Base-by-base conservation (phyloP, 1,284 basidiomycete genomes). In the Lignosus rhinocerotis region DNA sequence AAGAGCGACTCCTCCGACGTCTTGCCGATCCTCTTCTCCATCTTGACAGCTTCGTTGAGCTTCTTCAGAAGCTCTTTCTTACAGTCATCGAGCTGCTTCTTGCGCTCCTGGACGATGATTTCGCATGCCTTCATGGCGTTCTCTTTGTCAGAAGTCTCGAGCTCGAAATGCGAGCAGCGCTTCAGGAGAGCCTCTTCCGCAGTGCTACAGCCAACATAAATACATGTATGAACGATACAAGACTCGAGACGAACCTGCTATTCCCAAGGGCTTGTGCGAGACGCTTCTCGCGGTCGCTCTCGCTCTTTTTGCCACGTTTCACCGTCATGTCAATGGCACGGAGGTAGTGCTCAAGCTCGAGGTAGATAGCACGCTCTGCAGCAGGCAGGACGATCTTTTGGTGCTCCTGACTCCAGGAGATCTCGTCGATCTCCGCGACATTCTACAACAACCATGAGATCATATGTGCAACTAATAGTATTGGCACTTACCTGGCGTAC, bases 341-440 rank as follows among this genome's bases (percentile, higher is more conserved):
- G 30, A 98, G 79, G 69, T 96, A 92, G 67, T 98, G 95, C 68
- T 96, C 94, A n/a, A 98, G 82, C 72, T 98, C 95, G 38, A 97
- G 80, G 71, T 98, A 98, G 61, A 97, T 94, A 0, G 96, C 95
- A 11, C 93, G 90, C 72, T 98, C 96, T 0, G 96, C 93, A 0
- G 96, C 94, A 14, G 96, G 95, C 12, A 97, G 83, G 34, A 80
- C 76, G 45, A 97, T 84, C 38, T 81, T 79, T 67, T 88, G 80
- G 45, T 90, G 76, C 60, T 91, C 80, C 64, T 85, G 83, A 1
- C 83, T 82, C 70, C 87, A 93, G 1, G 91, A 90, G 60, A 98
- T 96, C 72, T 98, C 96, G 62, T 95, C 94, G 55, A 98, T 98
- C 76, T 98, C 96, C 7, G 95, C 94, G 56, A 96, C 88, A 71